Evolutionary conservation across 2,329 filamentous ascomycete species (phyloP), one percentile per base, ranked within the genome.

Genomic region (Trichoderma gracile): DNA sequence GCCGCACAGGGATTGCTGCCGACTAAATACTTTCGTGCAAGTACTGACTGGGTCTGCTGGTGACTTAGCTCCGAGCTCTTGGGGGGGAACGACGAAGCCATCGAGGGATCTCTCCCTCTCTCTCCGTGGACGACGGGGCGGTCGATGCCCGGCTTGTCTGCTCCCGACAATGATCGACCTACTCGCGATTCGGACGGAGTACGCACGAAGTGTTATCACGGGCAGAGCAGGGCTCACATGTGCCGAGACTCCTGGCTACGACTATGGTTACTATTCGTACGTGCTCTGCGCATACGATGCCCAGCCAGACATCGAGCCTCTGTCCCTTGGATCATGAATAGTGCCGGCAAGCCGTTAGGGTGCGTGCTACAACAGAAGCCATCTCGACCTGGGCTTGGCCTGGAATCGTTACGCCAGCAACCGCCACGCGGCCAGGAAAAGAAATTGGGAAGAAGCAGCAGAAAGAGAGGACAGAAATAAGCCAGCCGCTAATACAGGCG

Each of bases 21-120:
- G 58, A 62, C 50, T 62, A 38, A 38, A 38, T 38, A 38, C 33
- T 5, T 38, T 38, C 33, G 33, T 14, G 9, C 33, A 38, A 38
- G 33, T 38, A 38, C 33, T 38, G 33, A 62, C 58, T 53, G 42
- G 58, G 58, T 53, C 58, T 38, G 27, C 49, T 52, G 53, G 45
- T 46, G 58, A 61, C 23, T 54, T 62, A 62, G 58, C 58, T 54
- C 49, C 58, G 58, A 62, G 40, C 40, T 38, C 25, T 46, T 30
- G 23, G 58, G 25, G 46, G 45, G 25, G 23, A 23, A 8, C 2
- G 14, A 17, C 17, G 38, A 38, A 42, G 57, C 33, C 9, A n/a
- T n/a, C n/a, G n/a, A n/a, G n/a, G n/a, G n/a, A n/a, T n/a, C n/a
- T n/a, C n/a, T n/a, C n/a, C n/a, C n/a, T n/a, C n/a, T n/a, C n/a